These are phyloP conservation scores for Fusarium sororula DNA, from an alignment of 2,329 filamentous ascomycete species.

Conservation along the genomic window DNA sequence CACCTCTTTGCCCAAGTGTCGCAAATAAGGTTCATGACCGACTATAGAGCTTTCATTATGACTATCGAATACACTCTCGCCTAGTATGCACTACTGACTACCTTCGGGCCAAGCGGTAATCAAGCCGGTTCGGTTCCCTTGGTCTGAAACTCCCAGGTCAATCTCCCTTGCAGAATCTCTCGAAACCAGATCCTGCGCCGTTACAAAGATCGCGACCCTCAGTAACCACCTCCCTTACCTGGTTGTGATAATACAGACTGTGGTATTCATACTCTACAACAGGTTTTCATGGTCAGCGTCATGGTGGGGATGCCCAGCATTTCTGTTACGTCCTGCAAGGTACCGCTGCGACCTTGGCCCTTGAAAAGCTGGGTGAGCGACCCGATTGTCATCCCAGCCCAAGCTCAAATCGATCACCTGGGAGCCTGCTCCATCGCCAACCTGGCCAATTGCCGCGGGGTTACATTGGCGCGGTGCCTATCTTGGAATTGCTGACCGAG, in stretches of 20 bases:
- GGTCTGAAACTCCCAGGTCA: conserved; percentile 1
- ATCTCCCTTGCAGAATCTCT: conserved; percentile 26
- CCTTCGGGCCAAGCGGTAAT: conserved; percentile 6
- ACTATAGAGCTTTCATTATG: neutral
- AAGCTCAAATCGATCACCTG: conserved; percentile 5
- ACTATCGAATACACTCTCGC: neutral
- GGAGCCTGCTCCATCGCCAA: conserved; percentile 3
- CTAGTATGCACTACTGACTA: conserved; percentile 14
- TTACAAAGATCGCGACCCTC: neutral
- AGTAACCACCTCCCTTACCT: conserved; percentile 17
- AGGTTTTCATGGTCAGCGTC: neutral
- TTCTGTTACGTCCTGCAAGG: conserved; percentile 26
- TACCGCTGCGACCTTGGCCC: conserved; percentile 22
- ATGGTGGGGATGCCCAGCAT: conserved; percentile 13
- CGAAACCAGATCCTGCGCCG: conserved; percentile 9
- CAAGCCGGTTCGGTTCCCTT: conserved; percentile 6
- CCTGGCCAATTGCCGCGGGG: conserved; percentile 5
- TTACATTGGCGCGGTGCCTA: conserved; percentile 18
- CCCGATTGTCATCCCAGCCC: neutral
- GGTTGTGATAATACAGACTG: neutral
- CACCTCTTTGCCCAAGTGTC: neutral
- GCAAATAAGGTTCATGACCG: neutral
- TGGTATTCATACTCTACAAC: conserved; percentile 8
- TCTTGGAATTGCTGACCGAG: conserved; percentile 19
- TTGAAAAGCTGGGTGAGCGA: neutral